These are phyloP conservation scores for Paramecium pentaurelia DNA, from an alignment of 73 alveolate genomes.

Conservation along the genomic window DNA sequence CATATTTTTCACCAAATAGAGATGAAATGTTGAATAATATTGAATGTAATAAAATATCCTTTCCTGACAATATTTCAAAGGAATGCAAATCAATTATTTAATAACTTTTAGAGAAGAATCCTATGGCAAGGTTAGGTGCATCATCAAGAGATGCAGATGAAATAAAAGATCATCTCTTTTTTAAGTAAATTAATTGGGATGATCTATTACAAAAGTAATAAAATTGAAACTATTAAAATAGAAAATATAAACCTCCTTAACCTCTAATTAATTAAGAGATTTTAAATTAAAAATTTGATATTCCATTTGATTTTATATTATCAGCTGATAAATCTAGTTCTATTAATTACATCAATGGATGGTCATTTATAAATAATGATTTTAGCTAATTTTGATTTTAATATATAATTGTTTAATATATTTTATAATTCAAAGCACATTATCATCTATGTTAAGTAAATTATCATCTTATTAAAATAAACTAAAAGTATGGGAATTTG, in stretches of 20 bases:
- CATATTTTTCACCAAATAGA: conserved; percentile 30
- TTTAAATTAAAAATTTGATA: not conserved
- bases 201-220: conserved; percentile 44
- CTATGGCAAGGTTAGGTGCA: conserved; percentile 74
- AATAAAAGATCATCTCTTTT: conserved; percentile 71
- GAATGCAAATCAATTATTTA: not conserved
- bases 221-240: not conserved
- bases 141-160: conserved; percentile 71
- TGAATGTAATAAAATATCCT: not conserved
- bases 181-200: conserved; percentile 63
- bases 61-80: conserved; percentile 39
- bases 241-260: conserved; percentile 57
- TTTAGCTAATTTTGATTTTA: conserved; percentile 2
- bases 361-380: conserved; percentile 54
- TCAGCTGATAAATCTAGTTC: conserved; percentile 40
- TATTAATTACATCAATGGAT: conserved; percentile 48
- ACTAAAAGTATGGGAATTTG: not conserved
- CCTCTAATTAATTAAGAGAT: conserved; percentile 35
- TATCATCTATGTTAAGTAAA: not conserved
- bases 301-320: conserved; percentile 22
- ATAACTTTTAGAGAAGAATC: conserved; percentile 66
- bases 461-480: conserved; percentile 2
- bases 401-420: not conserved
- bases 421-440: not conserved
- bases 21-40: conserved; percentile 35